A percentile compares a stretch with the other conserved stretches of the same genome.
Evolutionary conservation across 306 rosid species (phyloP).

Genomic region (Quercus wislizeni): DNA sequence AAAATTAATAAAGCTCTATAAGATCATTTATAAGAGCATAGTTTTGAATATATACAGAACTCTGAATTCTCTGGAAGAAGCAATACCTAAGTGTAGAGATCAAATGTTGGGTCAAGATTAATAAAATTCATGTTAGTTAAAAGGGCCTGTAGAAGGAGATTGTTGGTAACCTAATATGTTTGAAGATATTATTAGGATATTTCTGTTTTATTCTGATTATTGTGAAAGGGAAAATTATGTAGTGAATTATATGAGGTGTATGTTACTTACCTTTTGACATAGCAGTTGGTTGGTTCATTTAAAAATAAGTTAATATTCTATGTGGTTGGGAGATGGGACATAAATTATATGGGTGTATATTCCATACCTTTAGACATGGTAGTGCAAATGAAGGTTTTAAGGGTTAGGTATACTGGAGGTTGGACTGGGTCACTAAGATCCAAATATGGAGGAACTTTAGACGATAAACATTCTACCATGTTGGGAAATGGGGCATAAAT

Average conservation of each 20-base stretch:
- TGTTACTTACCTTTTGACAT: background rate
- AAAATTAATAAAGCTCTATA: background rate
- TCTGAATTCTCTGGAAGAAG: background rate
- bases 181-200: background rate
- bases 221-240: background rate
- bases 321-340: background rate
- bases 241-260: background rate
- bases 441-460: background rate
- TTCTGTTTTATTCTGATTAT: background rate
- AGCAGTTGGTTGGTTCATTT: background rate
- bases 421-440: slow-evolving; percentile 2
- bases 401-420: background rate
- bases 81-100: background rate
- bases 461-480: background rate
- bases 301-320: background rate
- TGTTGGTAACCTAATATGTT: background rate
- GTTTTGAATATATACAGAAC: background rate
- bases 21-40: background rate
- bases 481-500: background rate
- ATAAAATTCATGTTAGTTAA: background rate
- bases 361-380: background rate
- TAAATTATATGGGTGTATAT: no score
- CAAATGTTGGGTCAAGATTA: background rate
- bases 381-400: background rate
- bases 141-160: background rate